phyloP scores from a whole-genome alignment of 2,329 filamentous ascomycete species.

The Aspergillus pseudotamarii region DNA sequence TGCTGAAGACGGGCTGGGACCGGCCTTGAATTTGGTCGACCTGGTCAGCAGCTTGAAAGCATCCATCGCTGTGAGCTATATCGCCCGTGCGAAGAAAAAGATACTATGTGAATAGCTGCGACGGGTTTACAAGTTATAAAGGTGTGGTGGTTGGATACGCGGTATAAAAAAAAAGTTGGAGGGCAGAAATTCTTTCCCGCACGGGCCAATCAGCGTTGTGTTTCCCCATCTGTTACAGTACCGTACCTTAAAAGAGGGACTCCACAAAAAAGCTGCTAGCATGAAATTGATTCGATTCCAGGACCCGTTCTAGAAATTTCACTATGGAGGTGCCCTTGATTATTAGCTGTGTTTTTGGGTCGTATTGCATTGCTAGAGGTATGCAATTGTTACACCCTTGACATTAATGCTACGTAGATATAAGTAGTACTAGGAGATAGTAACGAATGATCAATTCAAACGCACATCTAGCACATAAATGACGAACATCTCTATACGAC shows the following conservation, averaged over 20 bases:
- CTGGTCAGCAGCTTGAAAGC: constrained; percentile 49
- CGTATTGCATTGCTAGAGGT: background rate
- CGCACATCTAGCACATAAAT: background rate
- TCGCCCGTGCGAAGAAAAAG: constrained; percentile 1
- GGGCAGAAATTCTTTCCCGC: constrained; percentile 28
- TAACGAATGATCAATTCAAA: background rate
- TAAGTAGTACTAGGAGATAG: background rate
- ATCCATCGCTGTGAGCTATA: constrained; percentile 39
- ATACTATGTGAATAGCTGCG: background rate
- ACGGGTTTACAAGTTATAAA: background rate
- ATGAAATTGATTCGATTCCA: background rate
- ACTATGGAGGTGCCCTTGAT: background rate
- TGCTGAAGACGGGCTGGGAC: constrained; percentile 26
- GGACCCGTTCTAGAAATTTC: constrained; percentile 1
- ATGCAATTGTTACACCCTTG: background rate
- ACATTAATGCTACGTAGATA: background rate
- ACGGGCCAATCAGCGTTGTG: constrained; percentile 37
- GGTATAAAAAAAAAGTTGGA: constrained; percentile 27
- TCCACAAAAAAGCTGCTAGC: constrained; percentile 3
- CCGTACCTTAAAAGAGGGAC: constrained; percentile 2
- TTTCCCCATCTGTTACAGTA: background rate
- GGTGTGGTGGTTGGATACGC: constrained; percentile 16
- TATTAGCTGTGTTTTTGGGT: background rate
- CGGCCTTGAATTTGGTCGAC: constrained; percentile 46
- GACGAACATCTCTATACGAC: constrained; percentile 10